Evolutionary conservation across 2,329 filamentous ascomycete genomes (phyloP).

Genomic region (Xylaria sp.): DNA sequence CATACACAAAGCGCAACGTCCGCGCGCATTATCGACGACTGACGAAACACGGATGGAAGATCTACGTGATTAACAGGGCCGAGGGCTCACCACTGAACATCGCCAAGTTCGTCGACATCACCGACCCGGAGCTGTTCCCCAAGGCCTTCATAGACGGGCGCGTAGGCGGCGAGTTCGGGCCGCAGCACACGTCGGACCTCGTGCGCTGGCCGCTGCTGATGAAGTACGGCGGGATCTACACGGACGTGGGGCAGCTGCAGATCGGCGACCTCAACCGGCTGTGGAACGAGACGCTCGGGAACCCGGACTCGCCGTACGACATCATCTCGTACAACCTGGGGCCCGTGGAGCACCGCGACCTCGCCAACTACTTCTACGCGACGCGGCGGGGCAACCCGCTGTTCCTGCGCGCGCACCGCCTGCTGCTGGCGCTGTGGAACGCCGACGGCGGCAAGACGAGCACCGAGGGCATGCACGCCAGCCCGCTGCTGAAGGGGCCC

Average conservation of each 20-base stretch:
- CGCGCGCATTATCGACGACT: constrained; percentile 61
- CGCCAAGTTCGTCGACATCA: constrained; percentile 53
- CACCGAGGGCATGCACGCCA: constrained; percentile 57
- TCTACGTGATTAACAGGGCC: constrained; percentile 56
- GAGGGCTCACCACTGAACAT: constrained; percentile 54
- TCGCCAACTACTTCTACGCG: constrained; percentile 58
- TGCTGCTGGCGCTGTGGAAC: constrained; percentile 59
- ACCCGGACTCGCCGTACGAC: constrained; percentile 53
- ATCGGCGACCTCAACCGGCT: constrained; percentile 62
- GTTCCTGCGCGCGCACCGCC: constrained; percentile 52
- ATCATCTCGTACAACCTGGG: constrained; percentile 54
- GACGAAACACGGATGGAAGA: constrained; percentile 55
- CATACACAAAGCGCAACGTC: constrained; percentile 58
- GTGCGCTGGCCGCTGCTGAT: constrained; percentile 63
- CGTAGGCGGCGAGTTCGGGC: constrained; percentile 54
- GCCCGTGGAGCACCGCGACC: constrained; percentile 40
- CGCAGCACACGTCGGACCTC: constrained; percentile 63
- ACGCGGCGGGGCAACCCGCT: constrained; percentile 48
- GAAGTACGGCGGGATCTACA: constrained; percentile 62
- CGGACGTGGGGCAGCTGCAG: constrained; percentile 61
- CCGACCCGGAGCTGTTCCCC: constrained; percentile 52
- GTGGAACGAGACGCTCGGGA: constrained; percentile 56
- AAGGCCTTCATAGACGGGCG: constrained; percentile 55
- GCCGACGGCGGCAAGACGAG: constrained; percentile 48
- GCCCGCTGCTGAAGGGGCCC: constrained; percentile 52